These are phyloP conservation scores for Ophiostoma himal-ulmi DNA, from an alignment of 2,329 filamentous ascomycete species.

Conservation along the genomic window DNA sequence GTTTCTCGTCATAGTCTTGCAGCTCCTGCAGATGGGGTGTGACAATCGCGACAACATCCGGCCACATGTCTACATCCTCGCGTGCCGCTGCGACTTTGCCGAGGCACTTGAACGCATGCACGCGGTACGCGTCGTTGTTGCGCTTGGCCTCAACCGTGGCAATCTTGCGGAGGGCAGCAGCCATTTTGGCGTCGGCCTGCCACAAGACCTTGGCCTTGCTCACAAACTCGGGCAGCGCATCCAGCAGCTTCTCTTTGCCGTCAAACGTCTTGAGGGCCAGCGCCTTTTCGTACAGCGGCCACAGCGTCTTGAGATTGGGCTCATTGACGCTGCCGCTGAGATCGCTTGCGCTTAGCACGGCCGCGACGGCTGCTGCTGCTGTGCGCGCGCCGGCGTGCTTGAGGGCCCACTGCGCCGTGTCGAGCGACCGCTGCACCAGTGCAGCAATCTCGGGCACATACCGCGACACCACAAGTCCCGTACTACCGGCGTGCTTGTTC, in stretches of 20 bases:
- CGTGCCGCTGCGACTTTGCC: conserved; percentile 66
- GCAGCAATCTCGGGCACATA: conserved; percentile 77
- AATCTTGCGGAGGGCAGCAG: conserved; percentile 70
- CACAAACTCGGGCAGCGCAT: conserved; percentile 72
- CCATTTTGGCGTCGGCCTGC: conserved; percentile 46
- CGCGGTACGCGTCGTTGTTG: conserved; percentile 78
- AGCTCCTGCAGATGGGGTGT: conserved; percentile 55
- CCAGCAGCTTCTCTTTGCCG: conserved; percentile 80
- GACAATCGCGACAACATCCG: conserved; percentile 60
- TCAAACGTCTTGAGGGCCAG: conserved; percentile 86
- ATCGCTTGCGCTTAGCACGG: conserved; percentile 56
- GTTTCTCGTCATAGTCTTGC: conserved; percentile 53
- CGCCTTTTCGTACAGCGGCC: conserved; percentile 77
- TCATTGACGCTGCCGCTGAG: conserved; percentile 54
- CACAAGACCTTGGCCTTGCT: conserved; percentile 57
- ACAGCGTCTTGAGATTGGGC: conserved; percentile 58
- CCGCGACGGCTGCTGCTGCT: conserved; percentile 65
- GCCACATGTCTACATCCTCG: conserved; percentile 67
- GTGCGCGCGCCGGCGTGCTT: conserved; percentile 83
- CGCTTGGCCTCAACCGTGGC: conserved; percentile 81
- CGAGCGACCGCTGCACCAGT: conserved; percentile 62
- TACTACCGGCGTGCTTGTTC: conserved; percentile 83
- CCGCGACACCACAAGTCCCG: conserved; percentile 65
- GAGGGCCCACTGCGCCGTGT: conserved; percentile 79
- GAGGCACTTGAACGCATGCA: conserved; percentile 65